These are phyloP conservation scores for Psilocybe cyanescens DNA, from an alignment of 768 basidiomycete species.

Conservation along the genomic window DNA sequence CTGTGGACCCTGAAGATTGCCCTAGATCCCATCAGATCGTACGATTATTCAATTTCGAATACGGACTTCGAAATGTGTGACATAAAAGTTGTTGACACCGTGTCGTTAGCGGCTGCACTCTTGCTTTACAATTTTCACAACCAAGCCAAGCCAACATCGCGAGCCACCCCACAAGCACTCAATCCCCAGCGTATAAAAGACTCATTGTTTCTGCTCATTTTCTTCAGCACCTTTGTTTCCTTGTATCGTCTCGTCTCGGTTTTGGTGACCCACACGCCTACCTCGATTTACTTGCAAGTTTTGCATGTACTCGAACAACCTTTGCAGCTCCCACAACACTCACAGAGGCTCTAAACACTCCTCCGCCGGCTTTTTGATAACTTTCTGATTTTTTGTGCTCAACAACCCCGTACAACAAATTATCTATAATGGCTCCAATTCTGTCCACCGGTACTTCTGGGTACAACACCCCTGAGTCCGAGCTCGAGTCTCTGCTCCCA, in stretches of 20 bases:
- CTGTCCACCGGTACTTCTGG: constrained; percentile 58
- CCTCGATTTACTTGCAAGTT: constrained; percentile 39
- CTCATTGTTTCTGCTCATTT: neutral
- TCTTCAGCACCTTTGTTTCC: neutral
- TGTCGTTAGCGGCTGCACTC: constrained; percentile 9
- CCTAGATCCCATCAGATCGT: constrained; percentile 8
- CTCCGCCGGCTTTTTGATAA: constrained; percentile 65
- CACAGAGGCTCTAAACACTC: constrained; percentile 89
- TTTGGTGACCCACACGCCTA: constrained; percentile 20
- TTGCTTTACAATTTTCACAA: constrained; percentile 14
- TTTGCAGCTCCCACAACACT: constrained; percentile 86
- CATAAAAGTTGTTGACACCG: constrained; percentile 17
- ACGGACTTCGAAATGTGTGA: constrained; percentile 21
- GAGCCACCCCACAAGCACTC: neutral
- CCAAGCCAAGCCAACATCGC: neutral
- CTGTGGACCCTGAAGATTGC: constrained; percentile 7
- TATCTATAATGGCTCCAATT: constrained; percentile 52
- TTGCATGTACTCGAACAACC: constrained; percentile 97
- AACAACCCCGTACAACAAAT: constrained; percentile 29
- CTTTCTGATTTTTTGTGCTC: constrained; percentile 38
- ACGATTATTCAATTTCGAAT: constrained; percentile 19
- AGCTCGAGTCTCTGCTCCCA: constrained; percentile 68
- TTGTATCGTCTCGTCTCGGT: neutral
- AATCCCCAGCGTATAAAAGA: constrained; percentile 7
- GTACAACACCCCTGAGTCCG: constrained; percentile 72